Percentiles rank a stretch among this genome's conserved stretches.
Conservation (phyloP, 2,329 filamentous ascomycete species). For the Ilyonectria mors-panacis region DNA sequence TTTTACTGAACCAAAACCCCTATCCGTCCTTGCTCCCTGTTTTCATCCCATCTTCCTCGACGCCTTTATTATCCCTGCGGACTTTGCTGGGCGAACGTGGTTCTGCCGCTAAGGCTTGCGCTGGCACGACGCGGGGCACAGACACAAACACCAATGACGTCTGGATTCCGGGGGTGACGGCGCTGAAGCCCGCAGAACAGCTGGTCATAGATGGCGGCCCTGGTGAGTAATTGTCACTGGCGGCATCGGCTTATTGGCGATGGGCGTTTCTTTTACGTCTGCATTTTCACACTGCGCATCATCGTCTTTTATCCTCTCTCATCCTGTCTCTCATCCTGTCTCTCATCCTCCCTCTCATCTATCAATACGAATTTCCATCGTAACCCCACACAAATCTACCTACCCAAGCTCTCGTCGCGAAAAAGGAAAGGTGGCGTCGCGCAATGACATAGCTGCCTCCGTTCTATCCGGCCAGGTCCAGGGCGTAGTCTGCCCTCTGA, state of each 20-base stretch:
- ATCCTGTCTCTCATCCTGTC: too few relatives aligned
- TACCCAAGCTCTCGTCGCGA: constrained; percentile 8
- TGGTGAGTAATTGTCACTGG: constrained; percentile 49
- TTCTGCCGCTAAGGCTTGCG: constrained; percentile 25
- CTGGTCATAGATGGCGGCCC: constrained; percentile 53
- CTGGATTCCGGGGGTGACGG: constrained; percentile 44
- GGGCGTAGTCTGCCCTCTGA: constrained; percentile 38
- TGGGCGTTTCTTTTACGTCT: neutral
- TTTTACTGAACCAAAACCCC: neutral
- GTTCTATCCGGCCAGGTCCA: constrained; percentile 21
- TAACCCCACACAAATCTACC: neutral
- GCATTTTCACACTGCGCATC: constrained; percentile 7
- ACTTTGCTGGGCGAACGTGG: neutral
- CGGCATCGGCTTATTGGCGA: neutral
- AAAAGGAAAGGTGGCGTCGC: constrained; percentile 25
- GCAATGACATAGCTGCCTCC: constrained; percentile 46
- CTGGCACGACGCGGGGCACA: constrained; percentile 23
- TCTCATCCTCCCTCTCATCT: neutral
- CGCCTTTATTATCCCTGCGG: neutral
- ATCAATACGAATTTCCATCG: neutral
- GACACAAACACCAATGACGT: constrained; percentile 49
- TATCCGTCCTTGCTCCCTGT: neutral
- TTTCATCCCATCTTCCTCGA: neutral
- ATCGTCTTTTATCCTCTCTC: neutral
- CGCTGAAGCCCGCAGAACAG: constrained; percentile 41